phyloP scores from a whole-genome alignment of 179 eudicot genomes.

The Drosera spatulata region DNA sequence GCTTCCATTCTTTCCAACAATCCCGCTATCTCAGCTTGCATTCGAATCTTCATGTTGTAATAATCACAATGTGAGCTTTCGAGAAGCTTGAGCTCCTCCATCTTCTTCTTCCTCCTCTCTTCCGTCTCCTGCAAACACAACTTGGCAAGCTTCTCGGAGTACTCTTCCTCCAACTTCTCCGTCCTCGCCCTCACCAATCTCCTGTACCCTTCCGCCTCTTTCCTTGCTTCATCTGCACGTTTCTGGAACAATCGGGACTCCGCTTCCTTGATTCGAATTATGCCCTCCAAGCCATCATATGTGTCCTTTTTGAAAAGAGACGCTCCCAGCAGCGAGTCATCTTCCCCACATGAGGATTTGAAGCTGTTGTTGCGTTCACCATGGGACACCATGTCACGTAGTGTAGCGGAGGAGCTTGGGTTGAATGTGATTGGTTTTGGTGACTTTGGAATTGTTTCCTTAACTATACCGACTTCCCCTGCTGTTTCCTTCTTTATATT shows the following conservation, averaged over 20 bases:
- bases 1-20: conserved; percentile 66
- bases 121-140: conserved; percentile 61
- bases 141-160: conserved; percentile 46
- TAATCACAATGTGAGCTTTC: conserved; percentile 68
- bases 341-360: conserved; percentile 24
- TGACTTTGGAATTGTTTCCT: too few relatives aligned
- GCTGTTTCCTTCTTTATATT: conserved; percentile 20
- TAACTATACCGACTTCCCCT: too few relatives aligned
- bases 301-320: conserved; percentile 29
- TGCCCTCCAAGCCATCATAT: conserved; percentile 59
- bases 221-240: conserved; percentile 70
- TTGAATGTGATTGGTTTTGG: conserved; percentile 15
- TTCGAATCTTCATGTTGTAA: conserved; percentile 62
- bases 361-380: conserved; percentile 26
- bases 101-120: conserved; percentile 48
- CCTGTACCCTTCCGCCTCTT: conserved; percentile 48
- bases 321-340: conserved; percentile 40
- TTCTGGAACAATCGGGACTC: conserved; percentile 71
- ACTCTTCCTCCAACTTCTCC: conserved; percentile 65
- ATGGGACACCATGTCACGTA: conserved; percentile 18
- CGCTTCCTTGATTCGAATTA: conserved; percentile 56
- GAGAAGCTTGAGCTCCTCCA: conserved; percentile 60
- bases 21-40: conserved; percentile 61
- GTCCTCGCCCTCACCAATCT: conserved; percentile 32
- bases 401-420: conserved; percentile 17